Conservation (phyloP, 139 green algal genomes). For the Chlorella sp. region DNA sequence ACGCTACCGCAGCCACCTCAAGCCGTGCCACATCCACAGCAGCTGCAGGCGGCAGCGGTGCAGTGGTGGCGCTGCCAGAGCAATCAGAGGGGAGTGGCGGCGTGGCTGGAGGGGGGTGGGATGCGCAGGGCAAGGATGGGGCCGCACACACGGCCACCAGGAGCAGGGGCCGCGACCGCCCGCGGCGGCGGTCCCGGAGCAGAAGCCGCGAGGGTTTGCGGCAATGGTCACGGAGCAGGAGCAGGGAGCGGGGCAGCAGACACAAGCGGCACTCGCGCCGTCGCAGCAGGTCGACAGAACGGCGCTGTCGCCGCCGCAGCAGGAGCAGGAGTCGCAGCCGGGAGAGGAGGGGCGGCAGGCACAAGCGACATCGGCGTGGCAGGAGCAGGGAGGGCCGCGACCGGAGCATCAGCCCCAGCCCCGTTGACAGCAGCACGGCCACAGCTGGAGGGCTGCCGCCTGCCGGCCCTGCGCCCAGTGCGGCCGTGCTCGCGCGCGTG, state of each 20-base stretch:
- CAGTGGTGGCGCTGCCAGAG: background rate
- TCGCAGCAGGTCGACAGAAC: background rate
- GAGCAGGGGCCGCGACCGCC: background rate
- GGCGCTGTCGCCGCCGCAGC: background rate
- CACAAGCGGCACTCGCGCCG: background rate
- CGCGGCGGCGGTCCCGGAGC: no score
- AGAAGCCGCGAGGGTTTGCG: no score
- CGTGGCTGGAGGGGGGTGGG: no score
- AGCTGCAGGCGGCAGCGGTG: background rate
- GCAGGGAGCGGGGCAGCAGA: background rate
- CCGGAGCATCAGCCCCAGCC: background rate
- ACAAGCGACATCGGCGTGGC: background rate
- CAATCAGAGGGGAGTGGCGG: no score
- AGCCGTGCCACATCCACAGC: background rate
- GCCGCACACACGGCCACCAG: background rate
- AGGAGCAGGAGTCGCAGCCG: slow-evolving; percentile 5
- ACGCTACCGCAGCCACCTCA: background rate
- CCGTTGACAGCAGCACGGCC: background rate
- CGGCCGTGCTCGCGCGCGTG: background rate
- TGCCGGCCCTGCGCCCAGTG: background rate
- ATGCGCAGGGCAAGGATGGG: no score
- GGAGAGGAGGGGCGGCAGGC: background rate
- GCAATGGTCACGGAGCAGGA: no score
- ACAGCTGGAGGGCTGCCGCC: background rate
- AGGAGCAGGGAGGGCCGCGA: background rate